phyloP scores from a whole-genome alignment of 2,329 filamentous ascomycete species.

The Epichloe glyceriae region DNA sequence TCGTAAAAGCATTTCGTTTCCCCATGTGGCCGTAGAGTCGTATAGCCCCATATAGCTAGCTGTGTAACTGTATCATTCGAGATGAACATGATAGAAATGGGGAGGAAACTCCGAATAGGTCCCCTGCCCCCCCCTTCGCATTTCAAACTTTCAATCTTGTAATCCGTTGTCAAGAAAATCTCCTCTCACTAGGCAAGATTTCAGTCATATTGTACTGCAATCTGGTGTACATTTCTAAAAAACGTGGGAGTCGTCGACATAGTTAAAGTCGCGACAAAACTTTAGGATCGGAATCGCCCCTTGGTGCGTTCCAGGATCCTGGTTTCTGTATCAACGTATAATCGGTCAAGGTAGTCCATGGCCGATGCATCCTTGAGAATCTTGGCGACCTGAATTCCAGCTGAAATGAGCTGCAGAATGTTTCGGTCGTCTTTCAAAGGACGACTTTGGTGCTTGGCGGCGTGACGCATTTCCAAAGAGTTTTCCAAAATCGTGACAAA shows the following conservation, averaged over 20 bases:
- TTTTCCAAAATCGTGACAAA: conserved; percentile 82
- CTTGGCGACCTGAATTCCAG: conserved; percentile 76
- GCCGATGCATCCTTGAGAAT: conserved; percentile 73
- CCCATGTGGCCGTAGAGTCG: background rate
- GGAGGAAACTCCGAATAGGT: background rate
- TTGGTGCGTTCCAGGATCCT: conserved; percentile 56
- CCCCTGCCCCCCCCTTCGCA: background rate
- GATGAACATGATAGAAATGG: background rate
- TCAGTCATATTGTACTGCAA: background rate
- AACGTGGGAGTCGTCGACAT: conserved; percentile 9
- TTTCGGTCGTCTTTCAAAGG: conserved; percentile 81
- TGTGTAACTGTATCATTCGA: background rate
- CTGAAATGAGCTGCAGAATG: conserved; percentile 75
- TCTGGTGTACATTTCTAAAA: conserved; percentile 1
- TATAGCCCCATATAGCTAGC: background rate
- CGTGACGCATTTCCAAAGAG: conserved; percentile 76
- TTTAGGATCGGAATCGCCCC: conserved; percentile 20
- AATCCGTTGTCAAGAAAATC: background rate
- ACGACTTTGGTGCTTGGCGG: conserved; percentile 69
- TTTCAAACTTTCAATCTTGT: background rate
- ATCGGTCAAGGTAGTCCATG: conserved; percentile 68
- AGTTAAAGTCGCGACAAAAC: conserved; percentile 3
- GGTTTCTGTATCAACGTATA: conserved; percentile 73
- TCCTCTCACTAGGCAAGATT: background rate
- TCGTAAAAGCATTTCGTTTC: conserved; percentile 6